phyloP scores from a whole-genome alignment of 2,329 filamentous ascomycete genomes.

The Hypoxylon sp. region DNA sequence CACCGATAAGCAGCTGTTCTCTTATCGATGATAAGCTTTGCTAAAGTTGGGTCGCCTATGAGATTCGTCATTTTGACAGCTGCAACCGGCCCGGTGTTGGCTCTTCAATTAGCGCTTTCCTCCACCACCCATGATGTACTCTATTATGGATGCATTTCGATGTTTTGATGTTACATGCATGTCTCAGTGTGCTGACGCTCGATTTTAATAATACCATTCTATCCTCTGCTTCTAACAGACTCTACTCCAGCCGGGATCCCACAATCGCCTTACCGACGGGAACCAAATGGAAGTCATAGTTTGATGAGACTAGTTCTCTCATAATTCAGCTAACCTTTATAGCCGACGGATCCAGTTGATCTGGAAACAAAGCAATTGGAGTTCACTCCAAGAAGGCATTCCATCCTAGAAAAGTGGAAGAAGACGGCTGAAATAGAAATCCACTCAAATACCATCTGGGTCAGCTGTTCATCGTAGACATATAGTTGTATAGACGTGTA shows the following conservation, averaged over 20 bases:
- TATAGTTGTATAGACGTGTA: neutral
- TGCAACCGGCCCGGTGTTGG: constrained; percentile 14
- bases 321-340: neutral
- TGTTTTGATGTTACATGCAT: too few species aligned
- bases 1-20: constrained; percentile 9
- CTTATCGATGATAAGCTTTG: constrained; percentile 39
- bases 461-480: neutral
- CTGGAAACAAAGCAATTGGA: neutral
- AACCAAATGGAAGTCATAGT: neutral
- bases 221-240: neutral
- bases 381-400: neutral
- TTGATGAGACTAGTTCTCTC: neutral
- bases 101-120: constrained; percentile 2
- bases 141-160: neutral
- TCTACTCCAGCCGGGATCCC: neutral
- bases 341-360: neutral
- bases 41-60: neutral
- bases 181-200: neutral
- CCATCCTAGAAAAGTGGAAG: neutral
- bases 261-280: neutral
- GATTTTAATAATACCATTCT: neutral
- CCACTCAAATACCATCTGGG: neutral
- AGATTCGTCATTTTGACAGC: constrained; percentile 26
- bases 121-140: neutral
- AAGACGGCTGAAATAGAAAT: neutral